Base-by-base conservation (phyloP, 768 basidiomycete genomes). In the Podaxis rugospora region DNA sequence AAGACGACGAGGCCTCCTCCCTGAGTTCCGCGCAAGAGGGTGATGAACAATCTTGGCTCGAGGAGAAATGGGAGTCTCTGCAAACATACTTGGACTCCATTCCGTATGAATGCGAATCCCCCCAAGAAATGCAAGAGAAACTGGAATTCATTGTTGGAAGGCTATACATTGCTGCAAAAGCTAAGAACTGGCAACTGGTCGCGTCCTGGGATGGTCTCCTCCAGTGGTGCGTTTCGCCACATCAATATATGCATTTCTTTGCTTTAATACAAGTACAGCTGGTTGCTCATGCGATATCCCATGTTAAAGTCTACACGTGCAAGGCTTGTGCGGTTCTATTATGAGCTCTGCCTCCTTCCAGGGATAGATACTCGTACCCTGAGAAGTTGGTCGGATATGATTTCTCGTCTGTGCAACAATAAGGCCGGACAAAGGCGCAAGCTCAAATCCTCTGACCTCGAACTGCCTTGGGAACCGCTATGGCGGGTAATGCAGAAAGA, bases 211-310 rank as follows among this genome's bases (percentile, higher is more conserved):
- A 92, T 71, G 87, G 86, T 16, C 79, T 87, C 74, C 75, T 93
- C 35, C 89, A 92, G 75, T 91, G 89, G 91, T 87, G 68, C 63
- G 79, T 67, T 51, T 53, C 36, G 4, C 37, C n/a, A 49, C 44
- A 40, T 21, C 36, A 32, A 46, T 51, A 6, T 55, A n/a, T 46
- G 13, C 47, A 32, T 50, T 58, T 47, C 42, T 36, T 39, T 61
- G 9, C 16, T 27, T 51, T 28, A 52, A 36, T 47, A 9, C 36
- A 21, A 50, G 40, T 46, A 37, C 63, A 93, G 91, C 72, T 93
- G 92, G 91, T 70, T 93, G 51, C 76, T 88, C 65, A 84, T 93
- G 85, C 85, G 85, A 42, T 93, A 93, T 71, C 92, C 91, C 2
- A 82, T 93, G 66, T 72, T 81, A 47, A 89, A 83, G 61, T 66